These are phyloP conservation scores for Rhynchosporium graminicola DNA, from an alignment of 2,329 filamentous ascomycete species.

Conservation along the genomic window DNA sequence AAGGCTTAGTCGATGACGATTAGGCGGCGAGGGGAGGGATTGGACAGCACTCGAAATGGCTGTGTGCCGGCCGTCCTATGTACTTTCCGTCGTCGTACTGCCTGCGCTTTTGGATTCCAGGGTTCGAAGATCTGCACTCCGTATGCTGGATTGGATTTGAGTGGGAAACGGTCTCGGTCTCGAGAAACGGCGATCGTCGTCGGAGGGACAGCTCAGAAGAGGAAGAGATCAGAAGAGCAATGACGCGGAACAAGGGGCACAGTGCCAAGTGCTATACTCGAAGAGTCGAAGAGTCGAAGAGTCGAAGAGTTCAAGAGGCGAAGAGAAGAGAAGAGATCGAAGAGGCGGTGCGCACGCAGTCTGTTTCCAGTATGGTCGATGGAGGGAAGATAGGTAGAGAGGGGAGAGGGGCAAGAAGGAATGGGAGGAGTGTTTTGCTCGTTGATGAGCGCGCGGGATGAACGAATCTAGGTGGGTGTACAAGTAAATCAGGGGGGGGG, in stretches of 20 bases:
- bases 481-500: constrained; percentile 3
- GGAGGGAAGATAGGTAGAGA: too few relatives aligned
- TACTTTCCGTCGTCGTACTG: neutral
- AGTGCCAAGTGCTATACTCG: too few relatives aligned
- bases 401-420: too few relatives aligned
- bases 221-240: constrained; percentile 3
- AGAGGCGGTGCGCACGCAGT: too few relatives aligned
- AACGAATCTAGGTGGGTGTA: neutral
- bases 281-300: too few relatives aligned
- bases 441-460: constrained; percentile 1
- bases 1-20: constrained; percentile 15
- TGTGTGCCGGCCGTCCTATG: neutral
- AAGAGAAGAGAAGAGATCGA: too few relatives aligned
- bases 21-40: constrained; percentile 1
- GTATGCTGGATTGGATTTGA: constrained; percentile 1
- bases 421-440: neutral
- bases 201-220: constrained; percentile 2
- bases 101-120: constrained; percentile 5
- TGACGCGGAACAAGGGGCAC: neutral
- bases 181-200: constrained; percentile 1
- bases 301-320: neutral
- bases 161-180: neutral
- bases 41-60: neutral
- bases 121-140: constrained; percentile 8
- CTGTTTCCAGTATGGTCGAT: too few relatives aligned